Evolutionary conservation across 192 early-diverging fungal genomes (phyloP), one percentile per base, ranked within the genome.

Genomic region (Coemansia sp.): DNA sequence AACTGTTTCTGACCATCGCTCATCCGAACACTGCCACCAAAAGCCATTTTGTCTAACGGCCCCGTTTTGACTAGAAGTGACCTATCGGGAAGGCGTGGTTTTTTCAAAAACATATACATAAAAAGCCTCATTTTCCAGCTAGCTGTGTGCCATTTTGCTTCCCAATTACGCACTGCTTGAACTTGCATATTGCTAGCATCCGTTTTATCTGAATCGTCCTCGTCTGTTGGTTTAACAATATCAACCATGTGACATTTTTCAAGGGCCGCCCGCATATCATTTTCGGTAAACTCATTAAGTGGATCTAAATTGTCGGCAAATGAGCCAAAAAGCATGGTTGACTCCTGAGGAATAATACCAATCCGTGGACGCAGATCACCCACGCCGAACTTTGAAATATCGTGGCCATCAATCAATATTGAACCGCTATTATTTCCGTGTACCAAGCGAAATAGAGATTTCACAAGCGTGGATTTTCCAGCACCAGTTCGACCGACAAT

Each of bases 301-400:
- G 42, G 42, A 11, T 89, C 86, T 40, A 89, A 55, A 64, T 89
- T 89, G 46, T 73, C 64, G 1, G 86, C 69, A 47, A 87, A 56
- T 7, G 84, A 79, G 13, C 85, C 86, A 44, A 67, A 74, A 49
- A 87, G 85, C 11, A 87, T 41, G 9, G 80, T 73, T 2, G 86
- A 84, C 27, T 87, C 86, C 62, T 84, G 83, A 11, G 84, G 82
- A 34, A 85, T 83, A 42, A 85, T 84, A 18, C 80, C 74, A 37
- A 84, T 40, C 30, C 56, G 69, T 1, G 71, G 58, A 18, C 81
- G 44, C 40, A 83, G 45, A 49, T 84, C 82, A n/a, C 69, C 54
- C 22, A 83, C 57, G 41, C 82, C 80, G 49, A 84, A 62, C 39
- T 61, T 81, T 23, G 56, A 47, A 44, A 81, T 84, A 44, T 82